Conservation (phyloP, 257 asterid genomes). For the Plantago major region DNA sequence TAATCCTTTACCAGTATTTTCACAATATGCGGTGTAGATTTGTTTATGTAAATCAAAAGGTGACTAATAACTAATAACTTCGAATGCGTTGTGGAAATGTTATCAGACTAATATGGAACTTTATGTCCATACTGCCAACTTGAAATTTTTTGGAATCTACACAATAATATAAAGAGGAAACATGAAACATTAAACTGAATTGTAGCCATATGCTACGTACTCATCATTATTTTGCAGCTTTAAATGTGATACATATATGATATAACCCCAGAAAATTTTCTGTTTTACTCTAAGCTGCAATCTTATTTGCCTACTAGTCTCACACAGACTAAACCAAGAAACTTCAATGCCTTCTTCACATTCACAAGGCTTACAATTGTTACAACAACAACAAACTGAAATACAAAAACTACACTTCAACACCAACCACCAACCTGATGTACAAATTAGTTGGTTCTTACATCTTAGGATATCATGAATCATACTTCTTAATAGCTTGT, state of each 20-base stretch:
- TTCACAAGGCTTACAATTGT: slow-evolving; percentile 23
- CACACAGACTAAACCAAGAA: slow-evolving; percentile 4
- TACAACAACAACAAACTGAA: slow-evolving; percentile 10
- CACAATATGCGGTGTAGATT: no score
- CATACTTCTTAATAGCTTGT: slow-evolving; percentile 31
- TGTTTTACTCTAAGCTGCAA: slow-evolving; percentile 8
- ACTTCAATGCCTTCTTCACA: slow-evolving; percentile 26
- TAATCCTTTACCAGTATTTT: no score
- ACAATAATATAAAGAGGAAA: no score
- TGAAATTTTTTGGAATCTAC: no score
- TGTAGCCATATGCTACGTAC: neutral
- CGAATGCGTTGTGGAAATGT: no score
- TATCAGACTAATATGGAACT: no score
- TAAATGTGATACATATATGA: neutral
- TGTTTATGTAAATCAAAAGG: no score
- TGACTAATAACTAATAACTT: no score
- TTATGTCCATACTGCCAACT: no score
- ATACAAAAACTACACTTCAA: slow-evolving; percentile 3
- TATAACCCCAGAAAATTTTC: neutral
- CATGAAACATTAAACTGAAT: no score
- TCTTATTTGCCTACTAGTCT: neutral
- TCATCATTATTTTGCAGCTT: neutral
- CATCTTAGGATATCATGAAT: neutral
- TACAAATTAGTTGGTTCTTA: slow-evolving; percentile 12
- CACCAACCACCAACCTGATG: slow-evolving; percentile 18